Percentiles rank a stretch among this genome's conserved stretches.
These are phyloP conservation scores for Rhizopus delemar DNA, from an alignment of 371 early-diverging fungal species.

Conservation along the genomic window DNA sequence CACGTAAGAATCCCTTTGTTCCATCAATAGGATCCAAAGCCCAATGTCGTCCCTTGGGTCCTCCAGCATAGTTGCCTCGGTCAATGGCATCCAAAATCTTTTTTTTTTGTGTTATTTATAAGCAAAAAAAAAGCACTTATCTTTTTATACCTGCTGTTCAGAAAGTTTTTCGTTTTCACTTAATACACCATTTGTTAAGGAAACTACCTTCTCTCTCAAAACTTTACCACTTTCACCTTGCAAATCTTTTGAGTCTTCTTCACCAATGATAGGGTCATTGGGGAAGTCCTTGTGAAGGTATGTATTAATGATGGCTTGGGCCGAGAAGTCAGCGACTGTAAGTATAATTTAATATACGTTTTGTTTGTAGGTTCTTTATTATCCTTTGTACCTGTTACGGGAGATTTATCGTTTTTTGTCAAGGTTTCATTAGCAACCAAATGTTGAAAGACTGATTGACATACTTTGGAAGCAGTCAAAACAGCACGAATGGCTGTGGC, in stretches of 20 bases:
- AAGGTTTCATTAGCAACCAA: conserved; percentile 78
- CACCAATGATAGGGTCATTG: conserved; percentile 88
- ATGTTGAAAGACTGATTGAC: conserved; percentile 79
- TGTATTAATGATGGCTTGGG: conserved; percentile 94
- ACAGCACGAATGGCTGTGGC: conserved; percentile 89
- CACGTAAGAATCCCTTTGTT: conserved; percentile 93
- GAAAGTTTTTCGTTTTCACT: conserved; percentile 50
- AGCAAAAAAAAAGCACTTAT: neutral
- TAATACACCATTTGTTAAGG: conserved; percentile 76
- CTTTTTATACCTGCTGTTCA: conserved; percentile 61
- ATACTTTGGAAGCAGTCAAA: conserved; percentile 78
- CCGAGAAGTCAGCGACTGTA: conserved; percentile 91
- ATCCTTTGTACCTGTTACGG: conserved; percentile 80
- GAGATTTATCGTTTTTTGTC: conserved; percentile 91
- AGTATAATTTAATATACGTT: neutral
- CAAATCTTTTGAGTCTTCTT: conserved; percentile 89
- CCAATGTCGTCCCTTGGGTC: conserved; percentile 86
- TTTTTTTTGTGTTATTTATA: neutral
- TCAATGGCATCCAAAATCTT: conserved; percentile 86
- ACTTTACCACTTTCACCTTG: conserved; percentile 66
- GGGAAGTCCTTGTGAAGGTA: conserved; percentile 78
- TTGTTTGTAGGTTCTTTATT: neutral
- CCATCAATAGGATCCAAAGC: conserved; percentile 97
- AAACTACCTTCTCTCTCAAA: conserved; percentile 76
- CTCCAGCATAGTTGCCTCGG: conserved; percentile 85